Base-by-base conservation (phyloP, 139 green algal species). In the Desmodesmus armatus region DNA sequence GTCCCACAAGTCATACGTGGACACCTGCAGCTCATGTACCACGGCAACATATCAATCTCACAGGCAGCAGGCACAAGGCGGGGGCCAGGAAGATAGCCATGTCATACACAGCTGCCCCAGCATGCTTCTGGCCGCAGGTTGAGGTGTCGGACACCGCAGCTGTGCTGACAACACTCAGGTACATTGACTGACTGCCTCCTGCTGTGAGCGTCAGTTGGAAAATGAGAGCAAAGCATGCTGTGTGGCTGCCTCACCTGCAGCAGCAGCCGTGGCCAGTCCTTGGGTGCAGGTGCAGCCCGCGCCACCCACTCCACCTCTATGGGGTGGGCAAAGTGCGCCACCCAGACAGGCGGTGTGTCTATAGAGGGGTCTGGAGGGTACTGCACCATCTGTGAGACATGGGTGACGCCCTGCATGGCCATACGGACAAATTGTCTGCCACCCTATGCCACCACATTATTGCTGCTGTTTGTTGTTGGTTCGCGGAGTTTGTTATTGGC, bases 311-410 rank as follows among this genome's bases (percentile, higher is more conserved):
- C 89, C 49, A 90, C 84, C 87, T 95, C 92, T 33, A 95, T 51
- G 15, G 92, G 92, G 88, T 94, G 91, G 2, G 76, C 80, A 39
- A 90, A 91, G 85, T 95, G 91, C 31, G 91, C 88, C 73, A 94
- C 91, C 51, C 87, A 92, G 47, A 79, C 47, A 21, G 72, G 41
- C 1, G 88, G 86, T 0, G 40, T 72, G 55, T 83, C 66, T 49
- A 5, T 65, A 35, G 76, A 37, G 7, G 73, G 49, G 71, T 91
- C 83, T 11, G 75, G 82, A 0, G 89, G 90, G 84, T 93, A 93
- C 69, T 67, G 43, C 31, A 65, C n/a, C 63, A 86, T 75, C 13
- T 71, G 80, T 33, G 78, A 89, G 31, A 91, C 78, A 35, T 94
- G 90, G 0, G 92, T 95, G 19, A 92, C 89, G n/a, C 92, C 92